Evolutionary conservation across 176 grass and related monocot genomes (phyloP).

Genomic region (Cocos nucifera): DNA sequence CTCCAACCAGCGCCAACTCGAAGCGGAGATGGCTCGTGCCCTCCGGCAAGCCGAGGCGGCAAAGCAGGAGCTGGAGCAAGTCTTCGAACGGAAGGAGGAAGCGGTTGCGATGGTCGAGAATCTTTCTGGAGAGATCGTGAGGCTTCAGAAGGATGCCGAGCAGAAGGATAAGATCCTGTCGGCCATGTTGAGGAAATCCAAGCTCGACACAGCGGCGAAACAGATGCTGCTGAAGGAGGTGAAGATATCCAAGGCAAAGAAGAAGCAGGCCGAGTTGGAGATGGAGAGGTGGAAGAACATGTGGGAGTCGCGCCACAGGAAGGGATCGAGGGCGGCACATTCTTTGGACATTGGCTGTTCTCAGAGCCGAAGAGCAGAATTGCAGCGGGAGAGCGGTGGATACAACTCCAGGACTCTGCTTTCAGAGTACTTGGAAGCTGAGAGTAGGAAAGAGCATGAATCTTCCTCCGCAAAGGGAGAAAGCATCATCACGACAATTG

Average conservation of each 20-base stretch:
- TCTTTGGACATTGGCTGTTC: conserved; percentile 22
- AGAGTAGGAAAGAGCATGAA: conserved; percentile 21
- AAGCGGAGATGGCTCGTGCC: conserved; percentile 46
- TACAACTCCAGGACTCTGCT: conserved; percentile 40
- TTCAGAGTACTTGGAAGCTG: conserved; percentile 49
- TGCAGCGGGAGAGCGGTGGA: conserved; percentile 5
- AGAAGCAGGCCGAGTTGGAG: conserved; percentile 78
- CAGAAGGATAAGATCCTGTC: conserved; percentile 90
- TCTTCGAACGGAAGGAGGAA: conserved; percentile 28
- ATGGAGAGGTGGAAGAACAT: conserved; percentile 56
- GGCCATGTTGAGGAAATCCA: conserved; percentile 77
- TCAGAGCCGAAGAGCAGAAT: conserved; percentile 22
- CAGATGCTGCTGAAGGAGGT: conserved; percentile 64
- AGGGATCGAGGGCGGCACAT: conserved; percentile 32
- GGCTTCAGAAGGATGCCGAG: conserved; percentile 50
- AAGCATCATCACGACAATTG: conserved; percentile 26
- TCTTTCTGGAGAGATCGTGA: conserved; percentile 33
- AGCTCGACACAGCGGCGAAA: conserved; percentile 57
- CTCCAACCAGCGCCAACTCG: conserved; percentile 51
- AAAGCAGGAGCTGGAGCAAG: conserved; percentile 28
- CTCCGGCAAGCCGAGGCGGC: conserved; percentile 41
- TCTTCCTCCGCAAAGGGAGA: conserved; percentile 17
- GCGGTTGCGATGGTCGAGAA: conserved; percentile 28
- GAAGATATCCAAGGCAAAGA: conserved; percentile 58
- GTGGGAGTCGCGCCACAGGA: conserved; percentile 50